Evolutionary conservation across 208 protist species (phyloP), one percentile per base, ranked within the genome.

Genomic region (Leishmania amazonensis): DNA sequence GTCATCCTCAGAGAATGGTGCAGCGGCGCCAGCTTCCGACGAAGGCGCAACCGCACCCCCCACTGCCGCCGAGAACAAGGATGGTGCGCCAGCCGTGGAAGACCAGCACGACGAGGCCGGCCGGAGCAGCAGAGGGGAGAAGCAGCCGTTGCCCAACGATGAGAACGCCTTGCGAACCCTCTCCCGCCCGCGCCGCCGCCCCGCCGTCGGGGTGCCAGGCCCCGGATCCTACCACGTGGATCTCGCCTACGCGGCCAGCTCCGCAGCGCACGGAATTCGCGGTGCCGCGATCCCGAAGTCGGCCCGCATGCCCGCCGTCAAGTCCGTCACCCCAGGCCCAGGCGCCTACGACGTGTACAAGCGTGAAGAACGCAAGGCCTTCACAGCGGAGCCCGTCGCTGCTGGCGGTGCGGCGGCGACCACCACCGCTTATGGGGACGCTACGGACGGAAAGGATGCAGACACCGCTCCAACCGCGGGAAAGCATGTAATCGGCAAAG

Each of bases 201-300:
- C 65, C 24, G 53, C 76, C 15, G 77, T 74, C 0, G 77, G 75
- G 2, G 72, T 79, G 45, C 92, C 92, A n/a, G 88, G 92, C 11
- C 92, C 92, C 17, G 92, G 92, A 31, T 86, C 88, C 45, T 95
- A 94, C 81, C 84, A 94, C 47, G 81, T 91, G n/a, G 75, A 84
- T 40, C 78, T 78, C 28, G 86, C 88, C 54, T 92, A 86, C 78
- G 78, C 83, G 31, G 71, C 49, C 38, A 84, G 76, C 76, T 89
- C 88, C 40, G n/a, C 40, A 4, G 78, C 78, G 47, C 65, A 68
- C 49, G 74, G 68, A 5, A 67, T 79, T n/a, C 82, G 82, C 28
- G 86, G 83, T 7, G 35, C 75, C 0, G 79, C 79, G 54, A 83
- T 89, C 38, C n/a, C 81, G 17, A 81, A 83, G 35, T 83, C 81